Evolutionary conservation across 441 rosid species (phyloP), one percentile per base, ranked within the genome.

Genomic region (Corymbia calophylla): DNA sequence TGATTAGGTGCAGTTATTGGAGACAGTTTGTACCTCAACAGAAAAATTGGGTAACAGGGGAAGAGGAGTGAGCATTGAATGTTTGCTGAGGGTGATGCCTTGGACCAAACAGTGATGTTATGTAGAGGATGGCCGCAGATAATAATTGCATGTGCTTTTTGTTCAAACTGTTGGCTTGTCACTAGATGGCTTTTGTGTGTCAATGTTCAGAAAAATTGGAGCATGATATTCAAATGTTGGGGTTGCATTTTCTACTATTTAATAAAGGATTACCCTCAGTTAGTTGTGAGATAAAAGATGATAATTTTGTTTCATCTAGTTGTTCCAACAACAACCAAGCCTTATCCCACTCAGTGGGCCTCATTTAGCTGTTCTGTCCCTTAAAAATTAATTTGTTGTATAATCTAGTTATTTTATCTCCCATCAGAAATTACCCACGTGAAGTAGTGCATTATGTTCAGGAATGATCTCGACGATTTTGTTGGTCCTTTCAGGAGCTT

Each of bases 401-500:
- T 44, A 25, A 77, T 77, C 49, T 73, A 73, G 49, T 73, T 44
- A 73, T 73, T 14, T 47, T n/a, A 44, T 39, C 18, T 77, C 84
- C 84, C n/a, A 77, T 44, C 51, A 77, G 84, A 77, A 25, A 77
- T 77, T 44, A 77, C 82, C 51, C 18, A 7, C 1, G 1, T 14
- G 51, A 47, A 44, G 29, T 39, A 44, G 84, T 44, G 47, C 23
- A 39, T 39, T 12, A 44, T 73, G n/a, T 31, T 56, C 21, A 32
- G 27, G 87, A 85, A 60, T 25, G 39, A 82, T 62, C 77, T 31
- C 0, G 9, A 12, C 32, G 39, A 35, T 85, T 91, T 66, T 89
- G 49, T 88, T 92, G 91, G 91, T 87, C 47, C 88, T 92, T 8
- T 93, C 95, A 98, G 99, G 97, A 98, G 99, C 88, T 94, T 97